Evolutionary conservation across 176 grass and related monocot genomes (phyloP).

Genomic region (Zoysia japonica): DNA sequence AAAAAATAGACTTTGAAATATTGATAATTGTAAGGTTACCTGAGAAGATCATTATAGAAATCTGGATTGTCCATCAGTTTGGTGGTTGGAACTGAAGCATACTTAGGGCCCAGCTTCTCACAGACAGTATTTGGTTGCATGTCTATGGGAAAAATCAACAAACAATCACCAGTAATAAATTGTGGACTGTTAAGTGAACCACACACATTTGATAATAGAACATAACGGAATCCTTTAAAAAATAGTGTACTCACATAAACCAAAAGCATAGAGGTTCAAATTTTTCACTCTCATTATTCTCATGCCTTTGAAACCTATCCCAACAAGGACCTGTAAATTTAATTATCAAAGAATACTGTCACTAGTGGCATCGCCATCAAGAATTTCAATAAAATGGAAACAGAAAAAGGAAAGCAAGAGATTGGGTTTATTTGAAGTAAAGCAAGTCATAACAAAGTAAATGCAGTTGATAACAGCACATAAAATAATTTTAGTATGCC

Average conservation of each 20-base stretch:
- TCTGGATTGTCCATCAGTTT: conserved; percentile 70
- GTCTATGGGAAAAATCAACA: conserved; percentile 57
- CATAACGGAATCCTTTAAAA: conserved; percentile 8
- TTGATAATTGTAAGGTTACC: conserved; percentile 48
- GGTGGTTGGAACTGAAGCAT: conserved; percentile 69
- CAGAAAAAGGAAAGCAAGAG: neutral
- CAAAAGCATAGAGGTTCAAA: conserved; percentile 92
- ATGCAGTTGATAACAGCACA: neutral
- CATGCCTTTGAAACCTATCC: conserved; percentile 83
- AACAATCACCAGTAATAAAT: conserved; percentile 13
- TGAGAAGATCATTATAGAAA: conserved; percentile 93
- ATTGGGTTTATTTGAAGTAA: neutral
- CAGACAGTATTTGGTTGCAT: conserved; percentile 77
- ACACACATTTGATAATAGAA: neutral
- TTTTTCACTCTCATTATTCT: conserved; percentile 85
- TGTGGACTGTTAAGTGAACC: conserved; percentile 2
- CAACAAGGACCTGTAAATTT: conserved; percentile 81
- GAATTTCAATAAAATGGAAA: conserved; percentile 5
- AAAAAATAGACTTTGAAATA: neutral
- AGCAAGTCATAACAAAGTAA: conserved; percentile 10
- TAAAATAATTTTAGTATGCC: conserved; percentile 8
- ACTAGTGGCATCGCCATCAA: conserved; percentile 18
- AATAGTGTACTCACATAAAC: conserved; percentile 77
- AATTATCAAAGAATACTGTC: conserved; percentile 22
- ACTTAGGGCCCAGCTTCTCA: conserved; percentile 88